Percentiles rank a stretch among this genome's conserved stretches.
Conservation (phyloP, 2,329 filamentous ascomycete species). For the Cadophora sp. region DNA sequence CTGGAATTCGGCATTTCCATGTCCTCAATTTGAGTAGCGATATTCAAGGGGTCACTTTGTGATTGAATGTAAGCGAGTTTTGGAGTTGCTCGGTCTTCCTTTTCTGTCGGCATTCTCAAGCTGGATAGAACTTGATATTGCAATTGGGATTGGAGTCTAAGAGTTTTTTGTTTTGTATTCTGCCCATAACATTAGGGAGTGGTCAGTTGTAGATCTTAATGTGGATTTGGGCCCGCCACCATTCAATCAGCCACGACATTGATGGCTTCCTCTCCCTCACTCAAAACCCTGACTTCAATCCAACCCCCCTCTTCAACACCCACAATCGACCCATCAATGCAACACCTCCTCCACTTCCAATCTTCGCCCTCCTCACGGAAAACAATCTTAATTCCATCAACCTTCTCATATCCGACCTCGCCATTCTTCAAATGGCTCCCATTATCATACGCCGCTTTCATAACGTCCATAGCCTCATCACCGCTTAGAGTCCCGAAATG, state of each 20-base stretch:
- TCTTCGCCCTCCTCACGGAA: slow-evolving; percentile 74
- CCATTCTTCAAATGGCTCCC: slow-evolving; percentile 61
- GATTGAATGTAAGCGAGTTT: background rate
- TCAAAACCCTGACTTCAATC: slow-evolving; percentile 67
- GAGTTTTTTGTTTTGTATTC: background rate
- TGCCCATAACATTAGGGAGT: background rate
- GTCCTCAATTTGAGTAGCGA: background rate
- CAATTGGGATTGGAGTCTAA: background rate
- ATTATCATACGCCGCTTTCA: slow-evolving; percentile 68
- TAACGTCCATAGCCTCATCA: slow-evolving; percentile 75
- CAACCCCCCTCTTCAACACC: slow-evolving; percentile 73
- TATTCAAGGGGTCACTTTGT: background rate
- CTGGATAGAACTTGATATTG: too few relatives aligned
- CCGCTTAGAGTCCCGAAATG: slow-evolving; percentile 74
- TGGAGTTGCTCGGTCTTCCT: background rate
- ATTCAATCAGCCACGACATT: slow-evolving; percentile 37
- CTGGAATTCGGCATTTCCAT: too few relatives aligned
- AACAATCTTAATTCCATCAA: slow-evolving; percentile 71
- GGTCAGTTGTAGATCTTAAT: too few relatives aligned
- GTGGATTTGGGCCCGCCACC: too few relatives aligned
- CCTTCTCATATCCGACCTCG: slow-evolving; percentile 74
- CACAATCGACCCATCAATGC: slow-evolving; percentile 91
- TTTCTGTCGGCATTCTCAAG: background rate
- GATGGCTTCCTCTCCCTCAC: slow-evolving; percentile 40
- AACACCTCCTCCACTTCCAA: slow-evolving; percentile 79